Conservation (phyloP, 805 yeast species). For the Saturnispora halmiae region DNA sequence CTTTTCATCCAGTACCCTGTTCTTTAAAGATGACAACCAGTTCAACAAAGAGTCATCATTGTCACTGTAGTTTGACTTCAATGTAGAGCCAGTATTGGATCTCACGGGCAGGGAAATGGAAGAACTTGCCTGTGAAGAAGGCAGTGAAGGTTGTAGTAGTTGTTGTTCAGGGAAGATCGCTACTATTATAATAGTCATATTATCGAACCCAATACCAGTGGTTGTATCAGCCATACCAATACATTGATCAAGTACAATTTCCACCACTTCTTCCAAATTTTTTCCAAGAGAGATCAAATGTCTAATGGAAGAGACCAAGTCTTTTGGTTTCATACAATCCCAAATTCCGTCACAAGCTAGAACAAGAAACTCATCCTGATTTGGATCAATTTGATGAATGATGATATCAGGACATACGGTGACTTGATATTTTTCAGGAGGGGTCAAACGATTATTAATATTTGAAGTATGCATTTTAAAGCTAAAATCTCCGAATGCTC, state of each 20-base stretch:
- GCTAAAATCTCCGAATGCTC: constrained; percentile 62
- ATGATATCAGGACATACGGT: constrained; percentile 73
- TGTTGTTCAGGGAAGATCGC: neutral
- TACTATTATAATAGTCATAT: constrained; percentile 67
- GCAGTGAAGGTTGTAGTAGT: neutral
- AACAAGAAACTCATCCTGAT: constrained; percentile 65
- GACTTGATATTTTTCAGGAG: constrained; percentile 68
- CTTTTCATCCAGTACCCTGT: constrained; percentile 29
- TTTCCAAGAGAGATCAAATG: constrained; percentile 50
- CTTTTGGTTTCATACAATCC: constrained; percentile 58
- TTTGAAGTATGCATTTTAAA: constrained; percentile 32
- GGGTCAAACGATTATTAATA: constrained; percentile 21
- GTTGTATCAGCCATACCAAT: constrained; percentile 60
- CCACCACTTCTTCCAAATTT: constrained; percentile 49
- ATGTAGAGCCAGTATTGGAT: constrained; percentile 4
- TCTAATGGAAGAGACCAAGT: constrained; percentile 45
- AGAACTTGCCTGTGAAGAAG: constrained; percentile 1
- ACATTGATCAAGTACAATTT: constrained; percentile 53
- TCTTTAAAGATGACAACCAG: constrained; percentile 52
- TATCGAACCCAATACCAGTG: constrained; percentile 76
- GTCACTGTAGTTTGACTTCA: neutral
- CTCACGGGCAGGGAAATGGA: neutral
- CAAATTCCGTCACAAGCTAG: constrained; percentile 81
- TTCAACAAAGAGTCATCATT: constrained; percentile 30
- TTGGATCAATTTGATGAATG: constrained; percentile 36